Percentiles rank a stretch among this genome's conserved stretches.
These are phyloP conservation scores for Trypanosoma rangeli DNA, from an alignment of 208 protist species.

Conservation along the genomic window DNA sequence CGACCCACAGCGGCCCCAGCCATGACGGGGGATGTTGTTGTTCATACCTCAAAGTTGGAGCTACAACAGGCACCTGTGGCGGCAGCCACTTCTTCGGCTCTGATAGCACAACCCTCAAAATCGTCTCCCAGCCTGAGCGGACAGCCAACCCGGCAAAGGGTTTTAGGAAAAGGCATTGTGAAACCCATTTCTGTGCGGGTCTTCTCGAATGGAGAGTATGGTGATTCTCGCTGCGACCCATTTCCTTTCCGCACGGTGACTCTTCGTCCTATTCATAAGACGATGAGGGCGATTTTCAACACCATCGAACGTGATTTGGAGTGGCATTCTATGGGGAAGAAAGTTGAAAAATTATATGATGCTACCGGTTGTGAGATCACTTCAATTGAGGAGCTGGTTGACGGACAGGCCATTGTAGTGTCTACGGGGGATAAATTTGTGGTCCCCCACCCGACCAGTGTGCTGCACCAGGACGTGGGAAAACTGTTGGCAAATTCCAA, in stretches of 20 bases:
- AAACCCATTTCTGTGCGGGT: slow-evolving; percentile 76
- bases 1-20: neutral
- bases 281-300: slow-evolving; percentile 60
- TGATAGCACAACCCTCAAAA: neutral
- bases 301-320: slow-evolving; percentile 79
- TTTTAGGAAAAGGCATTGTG: slow-evolving; percentile 13
- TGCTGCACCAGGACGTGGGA: slow-evolving; percentile 68
- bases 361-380: slow-evolving; percentile 67
- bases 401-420: slow-evolving; percentile 74
- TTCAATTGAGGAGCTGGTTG: slow-evolving; percentile 45
- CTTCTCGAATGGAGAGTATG: slow-evolving; percentile 90
- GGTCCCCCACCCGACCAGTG: slow-evolving; percentile 72
- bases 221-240: slow-evolving; percentile 48
- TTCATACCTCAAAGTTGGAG: neutral
- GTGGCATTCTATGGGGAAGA: slow-evolving; percentile 69
- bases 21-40: neutral
- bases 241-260: slow-evolving; percentile 77
- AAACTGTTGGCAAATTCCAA: slow-evolving; percentile 30
- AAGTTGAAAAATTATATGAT: slow-evolving; percentile 79
- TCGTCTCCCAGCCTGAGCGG: neutral
- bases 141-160: neutral
- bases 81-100: slow-evolving; percentile 1
- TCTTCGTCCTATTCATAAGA: slow-evolving; percentile 82
- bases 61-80: neutral
- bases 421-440: slow-evolving; percentile 84